Conservation (phyloP, 768 basidiomycete genomes). For the Boletus pseudo-olivaceus region DNA sequence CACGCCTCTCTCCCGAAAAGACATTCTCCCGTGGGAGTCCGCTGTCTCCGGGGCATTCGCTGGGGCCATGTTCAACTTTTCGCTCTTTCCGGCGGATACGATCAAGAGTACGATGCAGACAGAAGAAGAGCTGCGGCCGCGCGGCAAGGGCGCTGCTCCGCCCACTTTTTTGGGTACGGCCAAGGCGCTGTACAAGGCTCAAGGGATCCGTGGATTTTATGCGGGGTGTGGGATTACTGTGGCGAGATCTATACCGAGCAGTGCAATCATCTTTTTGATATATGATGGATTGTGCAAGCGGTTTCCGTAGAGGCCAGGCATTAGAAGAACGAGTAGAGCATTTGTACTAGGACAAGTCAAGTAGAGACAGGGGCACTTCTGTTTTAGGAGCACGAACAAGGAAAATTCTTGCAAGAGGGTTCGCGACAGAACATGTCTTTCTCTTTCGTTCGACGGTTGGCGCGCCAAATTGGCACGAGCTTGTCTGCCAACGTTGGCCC, state of each 20-base stretch:
- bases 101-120: constrained; percentile 96
- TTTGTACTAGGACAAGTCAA: neutral
- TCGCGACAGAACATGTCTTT: constrained; percentile 5
- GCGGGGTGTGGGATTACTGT: constrained; percentile 93
- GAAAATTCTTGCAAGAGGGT: neutral
- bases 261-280: constrained; percentile 89
- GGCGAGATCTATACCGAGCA: constrained; percentile 79
- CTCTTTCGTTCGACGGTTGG: constrained; percentile 6
- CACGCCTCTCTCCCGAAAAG: constrained; percentile 35
- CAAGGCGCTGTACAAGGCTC: constrained; percentile 64
- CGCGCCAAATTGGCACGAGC: neutral
- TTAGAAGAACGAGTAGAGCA: neutral
- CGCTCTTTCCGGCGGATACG: constrained; percentile 94
- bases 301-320: constrained; percentile 37
- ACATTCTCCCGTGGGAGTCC: constrained; percentile 72
- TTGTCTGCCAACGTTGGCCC: neutral
- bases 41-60: constrained; percentile 85
- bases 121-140: constrained; percentile 76
- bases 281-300: constrained; percentile 71
- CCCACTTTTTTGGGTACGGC: constrained; percentile 57
- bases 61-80: constrained; percentile 79
- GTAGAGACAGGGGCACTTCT: constrained; percentile 1
- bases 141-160: constrained; percentile 30
- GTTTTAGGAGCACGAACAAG: neutral
- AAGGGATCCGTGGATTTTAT: constrained; percentile 84